phyloP scores from a whole-genome alignment of 129 eudicot genomes.

The Silybum marianum region DNA sequence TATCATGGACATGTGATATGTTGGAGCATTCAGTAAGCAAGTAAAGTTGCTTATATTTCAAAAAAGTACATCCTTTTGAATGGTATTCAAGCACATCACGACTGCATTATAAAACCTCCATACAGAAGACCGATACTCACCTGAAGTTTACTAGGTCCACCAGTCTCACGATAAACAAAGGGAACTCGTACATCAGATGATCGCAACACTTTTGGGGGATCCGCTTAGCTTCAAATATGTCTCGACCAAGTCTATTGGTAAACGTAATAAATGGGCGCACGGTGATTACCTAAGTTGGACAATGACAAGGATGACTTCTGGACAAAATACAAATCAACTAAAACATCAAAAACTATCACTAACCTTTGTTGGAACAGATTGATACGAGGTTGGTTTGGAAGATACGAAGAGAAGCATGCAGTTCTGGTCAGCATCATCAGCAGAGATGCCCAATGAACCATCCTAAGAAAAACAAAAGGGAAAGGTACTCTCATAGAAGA shows the following conservation, averaged over 20 bases:
- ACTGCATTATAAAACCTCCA: slow-evolving; percentile 1
- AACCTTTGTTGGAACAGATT: slow-evolving; percentile 93
- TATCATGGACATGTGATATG: too few species aligned
- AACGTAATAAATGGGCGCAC: slow-evolving; percentile 84
- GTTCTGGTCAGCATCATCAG: slow-evolving; percentile 68
- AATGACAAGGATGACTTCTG: slow-evolving; percentile 23
- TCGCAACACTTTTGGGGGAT: slow-evolving; percentile 68
- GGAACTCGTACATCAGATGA: slow-evolving; percentile 82
- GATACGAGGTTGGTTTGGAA: slow-evolving; percentile 85
- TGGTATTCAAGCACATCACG: too few species aligned
- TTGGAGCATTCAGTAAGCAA: too few species aligned
- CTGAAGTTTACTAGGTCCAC: slow-evolving; percentile 67
- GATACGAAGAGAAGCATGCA: slow-evolving; percentile 85
- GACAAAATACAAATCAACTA: not conserved
- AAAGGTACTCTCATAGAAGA: not conserved
- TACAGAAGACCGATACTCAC: slow-evolving; percentile 33
- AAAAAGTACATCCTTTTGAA: too few species aligned
- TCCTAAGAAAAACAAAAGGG: slow-evolving; percentile 44
- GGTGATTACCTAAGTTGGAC: slow-evolving; percentile 61
- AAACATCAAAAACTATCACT: not conserved
- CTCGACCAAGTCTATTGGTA: slow-evolving; percentile 90
- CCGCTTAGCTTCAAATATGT: slow-evolving; percentile 71
- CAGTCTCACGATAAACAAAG: slow-evolving; percentile 64
- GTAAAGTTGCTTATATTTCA: too few species aligned
- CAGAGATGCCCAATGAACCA: slow-evolving; percentile 77